These are phyloP conservation scores for Candida orba DNA, from an alignment of 805 yeast genomes.

Conservation along the genomic window DNA sequence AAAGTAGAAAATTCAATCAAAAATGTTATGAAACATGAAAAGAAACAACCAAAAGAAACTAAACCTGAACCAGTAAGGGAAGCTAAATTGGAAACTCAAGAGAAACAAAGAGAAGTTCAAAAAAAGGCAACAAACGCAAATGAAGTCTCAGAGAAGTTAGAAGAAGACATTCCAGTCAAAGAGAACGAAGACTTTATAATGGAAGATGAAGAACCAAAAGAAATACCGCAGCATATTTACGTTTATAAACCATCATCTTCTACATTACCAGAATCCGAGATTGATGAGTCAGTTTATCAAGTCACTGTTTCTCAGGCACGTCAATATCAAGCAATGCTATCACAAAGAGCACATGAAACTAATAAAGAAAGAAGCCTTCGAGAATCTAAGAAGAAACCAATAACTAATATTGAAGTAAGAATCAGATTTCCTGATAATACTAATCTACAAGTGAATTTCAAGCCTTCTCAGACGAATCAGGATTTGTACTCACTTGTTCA, in stretches of 20 bases:
- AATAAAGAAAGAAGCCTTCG: slow-evolving; percentile 33
- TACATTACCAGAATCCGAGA: slow-evolving; percentile 14
- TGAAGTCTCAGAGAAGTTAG: too few species aligned
- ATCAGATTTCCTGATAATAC: slow-evolving; percentile 53
- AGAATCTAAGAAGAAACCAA: slow-evolving; percentile 20
- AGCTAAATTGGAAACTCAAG: not conserved
- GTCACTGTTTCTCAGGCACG: slow-evolving; percentile 46
- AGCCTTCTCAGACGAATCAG: slow-evolving; percentile 33
- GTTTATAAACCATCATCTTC: slow-evolving; percentile 15
- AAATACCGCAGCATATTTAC: slow-evolving; percentile 19
- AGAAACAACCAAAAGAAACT: not conserved
- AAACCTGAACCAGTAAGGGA: not conserved
- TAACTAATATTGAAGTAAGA: slow-evolving; percentile 33
- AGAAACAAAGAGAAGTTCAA: not conserved
- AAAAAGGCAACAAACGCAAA: too few species aligned
- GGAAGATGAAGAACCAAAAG: slow-evolving; percentile 4
- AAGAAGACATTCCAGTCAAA: not conserved
- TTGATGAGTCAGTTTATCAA: slow-evolving; percentile 35
- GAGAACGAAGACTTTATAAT: not conserved
- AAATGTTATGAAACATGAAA: not conserved
- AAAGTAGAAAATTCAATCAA: not conserved
- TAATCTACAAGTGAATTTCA: slow-evolving; percentile 43
- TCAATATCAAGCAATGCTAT: slow-evolving; percentile 42
- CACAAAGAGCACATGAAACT: slow-evolving; percentile 34
- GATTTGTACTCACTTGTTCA: slow-evolving; percentile 25